Evolutionary conservation across 345 rosid species (phyloP), one percentile per base, ranked within the genome.

Genomic region (Eucalyptus pauciflora): DNA sequence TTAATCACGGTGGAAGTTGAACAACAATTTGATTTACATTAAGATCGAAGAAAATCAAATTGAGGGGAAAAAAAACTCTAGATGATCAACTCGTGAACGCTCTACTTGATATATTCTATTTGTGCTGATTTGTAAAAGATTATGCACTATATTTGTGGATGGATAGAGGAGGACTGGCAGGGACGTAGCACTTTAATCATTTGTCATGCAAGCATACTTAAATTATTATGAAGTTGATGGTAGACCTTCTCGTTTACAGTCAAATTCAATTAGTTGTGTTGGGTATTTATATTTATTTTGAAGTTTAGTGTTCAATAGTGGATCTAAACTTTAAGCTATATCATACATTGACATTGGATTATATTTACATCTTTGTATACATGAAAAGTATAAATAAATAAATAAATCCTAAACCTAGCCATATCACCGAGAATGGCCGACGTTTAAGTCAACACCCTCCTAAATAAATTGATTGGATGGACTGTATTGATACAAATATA

Each of bases 401-500:
- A 50, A 51, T 17, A 52, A 52, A 18, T 0, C 58, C 24, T 52
- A 52, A 52, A 52, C 24, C 58, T 52, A 52, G 58, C 24, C 10
- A 52, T 52, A 1, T 52, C 24, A 52, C 58, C 58, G 18, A 52
- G 24, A 52, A 52, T 52, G 24, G 24, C 58, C 24, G 2, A 52
- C 0, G 10, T 52, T 52, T 4, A 52, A 18, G 10, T 52, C 10
- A 52, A 52, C 58, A 7, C 25, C 0, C 20, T 18, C 25, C 58
- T 52, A 52, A 52, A 52, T 52, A 52, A 52, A 18, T 52, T 52
- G 5, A 8, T 0, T 0, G 4, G 1, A 52, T 52, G 2, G 10
- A 51, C 2, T 52, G 0, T 52, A 52, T 52, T 52, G 0, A 0
- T 52, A 52, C 0, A 2, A 52, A 52, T 18, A 52, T 7, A 52